Percentiles rank a stretch among this genome's conserved stretches.
These are phyloP conservation scores for Exophiala viscosa DNA, from an alignment of 2,329 filamentous ascomycete genomes.

Conservation along the genomic window DNA sequence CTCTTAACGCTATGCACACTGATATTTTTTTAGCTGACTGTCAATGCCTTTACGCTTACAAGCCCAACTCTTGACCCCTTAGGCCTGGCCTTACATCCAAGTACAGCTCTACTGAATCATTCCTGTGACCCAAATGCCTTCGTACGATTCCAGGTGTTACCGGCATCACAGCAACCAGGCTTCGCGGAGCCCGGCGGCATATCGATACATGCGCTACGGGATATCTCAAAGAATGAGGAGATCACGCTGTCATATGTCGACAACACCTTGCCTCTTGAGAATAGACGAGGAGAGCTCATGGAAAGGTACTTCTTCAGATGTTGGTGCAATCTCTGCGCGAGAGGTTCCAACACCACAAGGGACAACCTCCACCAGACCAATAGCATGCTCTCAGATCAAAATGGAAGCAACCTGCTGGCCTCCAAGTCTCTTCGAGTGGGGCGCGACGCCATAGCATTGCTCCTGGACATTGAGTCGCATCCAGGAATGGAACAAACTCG, in stretches of 20 bases:
- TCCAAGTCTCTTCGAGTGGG: neutral
- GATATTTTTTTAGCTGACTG: conserved; percentile 43
- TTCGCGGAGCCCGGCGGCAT: conserved; percentile 9
- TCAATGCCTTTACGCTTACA: conserved; percentile 58
- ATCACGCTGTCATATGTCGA: conserved; percentile 62
- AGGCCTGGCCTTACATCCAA: conserved; percentile 57
- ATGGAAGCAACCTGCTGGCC: neutral
- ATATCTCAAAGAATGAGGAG: conserved; percentile 55
- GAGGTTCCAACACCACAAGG: neutral
- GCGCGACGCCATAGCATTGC: conserved; percentile 25
- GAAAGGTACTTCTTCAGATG: conserved; percentile 59
- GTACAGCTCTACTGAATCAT: conserved; percentile 56
- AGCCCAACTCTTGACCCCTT: conserved; percentile 55
- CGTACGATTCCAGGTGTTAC: conserved; percentile 52
- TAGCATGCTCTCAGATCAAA: neutral
- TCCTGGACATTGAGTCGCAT: conserved; percentile 26
- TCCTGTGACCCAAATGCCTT: conserved; percentile 60
- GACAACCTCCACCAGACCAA: neutral
- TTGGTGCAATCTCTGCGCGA: conserved; percentile 38
- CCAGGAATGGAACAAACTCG: conserved; percentile 30
- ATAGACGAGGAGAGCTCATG: conserved; percentile 52
- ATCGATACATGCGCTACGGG: conserved; percentile 39
- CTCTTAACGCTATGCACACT: neutral
- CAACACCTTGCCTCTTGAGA: conserved; percentile 47
- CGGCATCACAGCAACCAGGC: conserved; percentile 29